Conservation (phyloP, 1,284 basidiomycete species). For the Cryptococcus deneoformans region DNA sequence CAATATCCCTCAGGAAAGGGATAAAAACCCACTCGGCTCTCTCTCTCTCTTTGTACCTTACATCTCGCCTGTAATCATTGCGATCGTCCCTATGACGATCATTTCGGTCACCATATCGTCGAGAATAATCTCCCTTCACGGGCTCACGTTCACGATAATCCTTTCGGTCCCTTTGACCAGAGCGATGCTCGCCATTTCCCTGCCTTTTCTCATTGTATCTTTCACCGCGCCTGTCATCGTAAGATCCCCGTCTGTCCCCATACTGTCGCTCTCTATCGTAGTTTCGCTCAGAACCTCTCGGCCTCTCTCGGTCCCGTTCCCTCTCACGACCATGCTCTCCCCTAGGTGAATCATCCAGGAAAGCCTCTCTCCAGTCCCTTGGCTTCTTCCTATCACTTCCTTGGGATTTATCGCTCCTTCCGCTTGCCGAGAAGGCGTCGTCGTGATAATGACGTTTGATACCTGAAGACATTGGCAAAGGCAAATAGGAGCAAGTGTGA, state of each 20-base stretch:
- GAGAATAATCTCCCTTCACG: slow-evolving; percentile 22
- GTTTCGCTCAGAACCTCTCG: slow-evolving; percentile 9
- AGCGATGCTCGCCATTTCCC: slow-evolving; percentile 4
- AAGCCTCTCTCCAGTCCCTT: slow-evolving; percentile 72
- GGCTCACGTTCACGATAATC: slow-evolving; percentile 32
- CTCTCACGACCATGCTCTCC: slow-evolving; percentile 24
- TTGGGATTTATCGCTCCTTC: slow-evolving; percentile 12
- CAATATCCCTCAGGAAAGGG: background rate
- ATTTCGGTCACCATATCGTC: slow-evolving; percentile 31
- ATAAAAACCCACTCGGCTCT: slow-evolving; percentile 24
- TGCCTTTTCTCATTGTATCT: background rate
- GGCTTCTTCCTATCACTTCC: slow-evolving; percentile 54
- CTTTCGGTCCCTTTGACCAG: slow-evolving; percentile 12
- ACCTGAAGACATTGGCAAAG: slow-evolving; percentile 26
- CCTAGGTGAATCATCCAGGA: slow-evolving; percentile 52
- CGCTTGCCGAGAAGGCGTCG: slow-evolving; percentile 44
- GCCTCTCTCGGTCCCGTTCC: slow-evolving; percentile 11
- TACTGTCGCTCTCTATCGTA: slow-evolving; percentile 8
- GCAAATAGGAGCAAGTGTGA: slow-evolving; percentile 18
- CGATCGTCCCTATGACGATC: slow-evolving; percentile 30
- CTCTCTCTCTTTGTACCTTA: slow-evolving; percentile 34
- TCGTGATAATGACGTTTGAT: slow-evolving; percentile 28
- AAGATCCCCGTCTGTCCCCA: slow-evolving; percentile 2
- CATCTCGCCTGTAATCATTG: slow-evolving; percentile 12
- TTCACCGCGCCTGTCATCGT: slow-evolving; percentile 17